Evolutionary conservation across 331 rosid species (phyloP), one percentile per base, ranked within the genome.

Genomic region (Ulmus americana): DNA sequence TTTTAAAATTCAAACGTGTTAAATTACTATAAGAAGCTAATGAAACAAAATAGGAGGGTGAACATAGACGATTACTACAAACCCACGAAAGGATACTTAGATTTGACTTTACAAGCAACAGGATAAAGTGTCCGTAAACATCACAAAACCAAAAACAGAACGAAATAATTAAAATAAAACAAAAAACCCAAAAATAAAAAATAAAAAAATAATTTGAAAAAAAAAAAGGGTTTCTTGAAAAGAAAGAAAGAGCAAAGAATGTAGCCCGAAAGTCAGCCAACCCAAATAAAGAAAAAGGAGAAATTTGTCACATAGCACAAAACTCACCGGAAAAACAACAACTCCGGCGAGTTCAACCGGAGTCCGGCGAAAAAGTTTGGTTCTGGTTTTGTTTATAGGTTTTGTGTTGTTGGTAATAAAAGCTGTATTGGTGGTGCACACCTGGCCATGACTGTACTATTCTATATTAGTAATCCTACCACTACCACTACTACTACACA

Each of bases 401-500:
- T 2, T 28, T 28, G 35, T 28, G 35, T 28, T 28, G 35, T 28
- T 6, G 15, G 67, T 62, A 62, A 72, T 88, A 68, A 88, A 64
- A 72, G 62, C 68, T 40, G 45, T 49, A 55, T 59, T 61, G 60
- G 77, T 59, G 75, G 50, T 57, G 63, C 78, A 65, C 65, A 71
- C 76, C 83, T 72, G 85, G 81, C 74, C 63, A 74, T 70, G 83
- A 45, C 75, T 65, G 75, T 71, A 72, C 70, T 72, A 53, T 77
- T 43, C 74, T 39, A 39, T 38, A 57, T 74, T 39, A 46, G 65
- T 52, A 48, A 9, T 28, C 39, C 62, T 53, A 59, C 10, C 67
- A 64, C 76, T 79, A 61, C 45, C 35, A 50, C 45, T 39, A 50
- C 45, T 39, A 22, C 35, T 8, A 6, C 39, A 49, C 35, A 67